These are phyloP conservation scores for Ogataea methylovora DNA, from an alignment of 805 yeast genomes.

Conservation along the genomic window DNA sequence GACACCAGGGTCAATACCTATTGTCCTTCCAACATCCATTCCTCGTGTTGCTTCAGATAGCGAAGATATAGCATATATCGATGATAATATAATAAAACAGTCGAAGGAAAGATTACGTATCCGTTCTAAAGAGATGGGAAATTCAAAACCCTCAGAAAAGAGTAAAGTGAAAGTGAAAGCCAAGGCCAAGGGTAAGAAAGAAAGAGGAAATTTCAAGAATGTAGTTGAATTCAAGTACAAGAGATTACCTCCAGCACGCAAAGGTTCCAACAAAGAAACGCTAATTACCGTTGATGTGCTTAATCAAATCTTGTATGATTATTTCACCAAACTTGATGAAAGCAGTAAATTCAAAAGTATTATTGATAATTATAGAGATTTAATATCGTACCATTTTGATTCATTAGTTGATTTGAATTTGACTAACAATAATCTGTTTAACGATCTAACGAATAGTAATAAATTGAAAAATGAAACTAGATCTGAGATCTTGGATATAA, in stretches of 20 bases:
- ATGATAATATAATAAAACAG: too few species aligned
- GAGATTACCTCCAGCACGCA: constrained; percentile 13
- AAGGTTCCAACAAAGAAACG: constrained; percentile 2
- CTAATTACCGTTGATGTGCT: constrained; percentile 26
- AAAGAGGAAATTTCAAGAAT: constrained; percentile 1
- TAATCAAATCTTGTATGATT: constrained; percentile 22
- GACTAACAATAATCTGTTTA: constrained; percentile 24
- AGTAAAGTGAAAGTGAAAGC: too few species aligned
- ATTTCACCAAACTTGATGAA: constrained; percentile 11
- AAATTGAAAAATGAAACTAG: constrained; percentile 23
- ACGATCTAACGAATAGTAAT: constrained; percentile 22
- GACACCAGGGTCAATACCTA: too few species aligned
- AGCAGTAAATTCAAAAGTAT: neutral
- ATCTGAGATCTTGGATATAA: constrained; percentile 18
- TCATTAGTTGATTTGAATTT: constrained; percentile 28
- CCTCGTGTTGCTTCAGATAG: too few species aligned
- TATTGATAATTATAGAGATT: constrained; percentile 12
- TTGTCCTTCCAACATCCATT: too few species aligned
- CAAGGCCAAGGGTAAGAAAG: too few species aligned
- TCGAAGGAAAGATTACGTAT: too few species aligned
- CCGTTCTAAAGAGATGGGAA: too few species aligned
- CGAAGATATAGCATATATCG: too few species aligned
- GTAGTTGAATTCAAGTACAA: constrained; percentile 16
- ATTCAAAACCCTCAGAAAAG: too few species aligned
- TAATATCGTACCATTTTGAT: constrained; percentile 21